Evolutionary conservation across 352 stramenopile genomes (phyloP).

Genomic region (Globisporangium middletonii): DNA sequence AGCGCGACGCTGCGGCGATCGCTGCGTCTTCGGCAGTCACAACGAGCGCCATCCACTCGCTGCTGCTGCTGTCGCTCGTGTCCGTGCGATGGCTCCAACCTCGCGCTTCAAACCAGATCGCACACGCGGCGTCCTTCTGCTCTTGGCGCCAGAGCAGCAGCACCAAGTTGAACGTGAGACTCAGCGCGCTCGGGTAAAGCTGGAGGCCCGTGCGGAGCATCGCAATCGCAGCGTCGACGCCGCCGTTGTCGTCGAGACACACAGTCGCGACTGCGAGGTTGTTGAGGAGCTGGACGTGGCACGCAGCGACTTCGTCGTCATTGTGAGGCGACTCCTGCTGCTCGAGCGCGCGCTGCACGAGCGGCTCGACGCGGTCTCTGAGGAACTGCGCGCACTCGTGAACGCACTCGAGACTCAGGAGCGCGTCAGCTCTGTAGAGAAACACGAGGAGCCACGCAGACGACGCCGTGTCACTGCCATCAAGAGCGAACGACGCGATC

Average conservation of each 20-base stretch:
- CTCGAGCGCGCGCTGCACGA: constrained; percentile 7
- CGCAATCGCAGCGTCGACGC: constrained; percentile 28
- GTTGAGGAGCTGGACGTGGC: constrained; percentile 62
- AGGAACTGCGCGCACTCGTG: constrained; percentile 48
- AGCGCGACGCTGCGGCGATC: constrained; percentile 8
- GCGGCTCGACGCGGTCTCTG: constrained; percentile 21
- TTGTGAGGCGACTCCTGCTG: not conserved
- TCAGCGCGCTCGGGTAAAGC: constrained; percentile 32
- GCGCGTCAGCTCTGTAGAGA: constrained; percentile 69
- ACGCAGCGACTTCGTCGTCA: constrained; percentile 22
- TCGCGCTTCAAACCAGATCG: constrained; percentile 65
- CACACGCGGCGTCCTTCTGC: constrained; percentile 38
- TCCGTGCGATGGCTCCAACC: constrained; percentile 40
- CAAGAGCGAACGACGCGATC: constrained; percentile 4
- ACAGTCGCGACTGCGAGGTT: constrained; percentile 58
- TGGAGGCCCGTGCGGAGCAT: constrained; percentile 39
- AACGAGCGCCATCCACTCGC: constrained; percentile 15
- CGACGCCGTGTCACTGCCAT: not conserved
- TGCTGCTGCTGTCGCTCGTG: constrained; percentile 15
- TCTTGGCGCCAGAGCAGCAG: constrained; percentile 64
- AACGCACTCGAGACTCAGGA: constrained; percentile 71
- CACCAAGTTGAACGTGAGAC: constrained; percentile 65
- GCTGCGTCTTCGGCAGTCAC: constrained; percentile 20
- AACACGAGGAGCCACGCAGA: constrained; percentile 18
- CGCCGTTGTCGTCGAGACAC: constrained; percentile 21